Evolutionary conservation across 2,329 filamentous ascomycete genomes (phyloP).

Genomic region (Neopestalotiopsis sp.): DNA sequence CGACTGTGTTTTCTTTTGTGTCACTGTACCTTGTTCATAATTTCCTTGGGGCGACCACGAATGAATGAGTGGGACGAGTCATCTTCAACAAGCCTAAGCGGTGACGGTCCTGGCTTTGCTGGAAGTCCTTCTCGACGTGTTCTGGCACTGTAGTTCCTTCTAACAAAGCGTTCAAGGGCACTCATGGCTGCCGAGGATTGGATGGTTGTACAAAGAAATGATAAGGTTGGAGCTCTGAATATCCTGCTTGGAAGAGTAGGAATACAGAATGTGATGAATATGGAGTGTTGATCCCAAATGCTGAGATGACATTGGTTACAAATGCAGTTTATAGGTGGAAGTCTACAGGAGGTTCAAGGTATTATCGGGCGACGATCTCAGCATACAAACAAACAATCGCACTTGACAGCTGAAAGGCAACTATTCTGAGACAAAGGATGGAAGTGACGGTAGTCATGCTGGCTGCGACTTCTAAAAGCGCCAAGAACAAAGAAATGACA

Average conservation of each 20-base stretch:
- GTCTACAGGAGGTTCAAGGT: too few species aligned
- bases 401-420: not conserved
- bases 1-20: not conserved
- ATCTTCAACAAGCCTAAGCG: slow-evolving; percentile 27
- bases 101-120: slow-evolving; percentile 28
- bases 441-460: not conserved
- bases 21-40: slow-evolving; percentile 33
- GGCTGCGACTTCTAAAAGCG: not conserved
- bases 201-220: too few species aligned
- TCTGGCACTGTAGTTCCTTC: slow-evolving; percentile 28
- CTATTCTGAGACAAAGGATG: not conserved
- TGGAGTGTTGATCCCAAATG: not conserved
- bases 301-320: not conserved
- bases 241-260: too few species aligned
- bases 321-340: not conserved
- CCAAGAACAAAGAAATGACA: not conserved
- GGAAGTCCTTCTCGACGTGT: slow-evolving; percentile 24
- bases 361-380: not conserved
- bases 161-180: slow-evolving; percentile 31
- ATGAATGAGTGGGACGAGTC: slow-evolving; percentile 23
- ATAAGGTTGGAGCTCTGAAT: too few species aligned
- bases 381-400: not conserved
- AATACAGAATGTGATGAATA: too few species aligned
- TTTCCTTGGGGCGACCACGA: slow-evolving; percentile 31
- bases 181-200: slow-evolving; percentile 24